A percentile compares a stretch with the other conserved stretches of the same genome.
Conservation (phyloP, 768 basidiomycete genomes). For the Lentinula detonsa region DNA sequence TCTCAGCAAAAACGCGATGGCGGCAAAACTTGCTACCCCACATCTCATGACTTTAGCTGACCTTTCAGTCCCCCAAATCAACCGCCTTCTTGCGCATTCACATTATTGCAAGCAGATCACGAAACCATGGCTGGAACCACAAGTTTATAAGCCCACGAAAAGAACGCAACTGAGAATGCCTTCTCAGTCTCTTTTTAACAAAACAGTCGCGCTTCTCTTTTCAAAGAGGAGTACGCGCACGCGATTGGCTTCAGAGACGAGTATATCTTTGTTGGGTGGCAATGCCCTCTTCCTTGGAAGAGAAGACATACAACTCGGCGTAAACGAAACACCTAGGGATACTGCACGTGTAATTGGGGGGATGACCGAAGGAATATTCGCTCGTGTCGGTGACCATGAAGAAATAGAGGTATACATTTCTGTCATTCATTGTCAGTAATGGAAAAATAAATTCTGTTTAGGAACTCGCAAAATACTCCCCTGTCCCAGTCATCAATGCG, state of each 20-base stretch:
- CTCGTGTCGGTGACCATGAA: slow-evolving; percentile 86
- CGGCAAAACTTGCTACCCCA: slow-evolving; percentile 26
- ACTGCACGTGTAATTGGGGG: slow-evolving; percentile 84
- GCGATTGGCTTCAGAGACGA: slow-evolving; percentile 82
- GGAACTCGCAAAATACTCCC: slow-evolving; percentile 87
- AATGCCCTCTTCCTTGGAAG: slow-evolving; percentile 84
- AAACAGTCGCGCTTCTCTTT: slow-evolving; percentile 86
- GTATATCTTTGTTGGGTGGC: slow-evolving; percentile 74
- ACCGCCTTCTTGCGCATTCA: slow-evolving; percentile 58
- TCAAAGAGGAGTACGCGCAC: slow-evolving; percentile 93
- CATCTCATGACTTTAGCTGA: slow-evolving; percentile 90
- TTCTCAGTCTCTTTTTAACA: slow-evolving; percentile 71
- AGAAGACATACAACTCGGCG: slow-evolving; percentile 93
- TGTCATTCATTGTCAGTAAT: not conserved
- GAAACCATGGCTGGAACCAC: slow-evolving; percentile 62
- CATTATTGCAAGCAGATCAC: slow-evolving; percentile 56
- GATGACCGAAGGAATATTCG: slow-evolving; percentile 97
- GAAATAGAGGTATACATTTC: slow-evolving; percentile 76
- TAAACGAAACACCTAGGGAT: slow-evolving; percentile 86
- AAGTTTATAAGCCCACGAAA: slow-evolving; percentile 24
- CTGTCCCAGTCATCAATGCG: slow-evolving; percentile 94
- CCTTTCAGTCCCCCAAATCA: slow-evolving; percentile 70
- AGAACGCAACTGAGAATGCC: slow-evolving; percentile 45
- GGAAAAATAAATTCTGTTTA: slow-evolving; percentile 21
- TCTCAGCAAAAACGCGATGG: not conserved